A percentile compares a stretch with the other conserved stretches of the same genome.
Conservation (phyloP, 208 protist genomes). For the Crithidia expoeki region DNA sequence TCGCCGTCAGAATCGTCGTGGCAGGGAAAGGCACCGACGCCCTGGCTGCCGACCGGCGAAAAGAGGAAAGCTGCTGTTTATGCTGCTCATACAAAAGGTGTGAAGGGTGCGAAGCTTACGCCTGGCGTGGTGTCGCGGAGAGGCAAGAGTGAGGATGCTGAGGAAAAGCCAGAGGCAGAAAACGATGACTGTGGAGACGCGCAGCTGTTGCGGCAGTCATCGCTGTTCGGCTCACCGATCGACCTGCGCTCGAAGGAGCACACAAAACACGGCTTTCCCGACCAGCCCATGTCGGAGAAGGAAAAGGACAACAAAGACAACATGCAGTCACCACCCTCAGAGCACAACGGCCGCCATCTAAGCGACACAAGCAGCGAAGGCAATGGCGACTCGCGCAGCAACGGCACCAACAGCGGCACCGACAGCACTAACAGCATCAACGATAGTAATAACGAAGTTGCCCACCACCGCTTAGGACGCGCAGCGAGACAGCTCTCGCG, state of each 20-base stretch:
- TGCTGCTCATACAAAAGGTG: no score
- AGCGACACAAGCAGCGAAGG: slow-evolving; percentile 1
- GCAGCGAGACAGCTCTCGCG: not conserved
- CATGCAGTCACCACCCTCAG: not conserved
- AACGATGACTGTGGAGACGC: not conserved
- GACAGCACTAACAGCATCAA: no score
- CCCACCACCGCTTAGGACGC: not conserved
- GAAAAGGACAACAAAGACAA: no score
- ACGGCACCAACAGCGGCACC: slow-evolving; percentile 1
- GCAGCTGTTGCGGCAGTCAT: slow-evolving; percentile 7
- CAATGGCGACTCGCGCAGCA: not conserved
- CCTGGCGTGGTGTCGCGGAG: no score
- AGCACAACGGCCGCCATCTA: not conserved
- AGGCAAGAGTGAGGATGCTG: not conserved
- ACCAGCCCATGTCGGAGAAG: not conserved
- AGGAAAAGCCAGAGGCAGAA: not conserved
- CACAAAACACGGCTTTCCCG: not conserved
- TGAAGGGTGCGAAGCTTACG: no score
- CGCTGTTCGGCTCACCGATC: slow-evolving; percentile 6
- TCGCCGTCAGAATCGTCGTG: slow-evolving; percentile 5
- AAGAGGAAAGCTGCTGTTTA: not conserved
- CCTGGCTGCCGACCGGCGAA: no score
- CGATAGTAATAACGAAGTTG: not conserved
- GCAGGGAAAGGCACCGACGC: not conserved
- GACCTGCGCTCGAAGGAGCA: not conserved